These are phyloP conservation scores for Ormosia emarginata DNA, from an alignment of 306 rosid species.

Conservation along the genomic window DNA sequence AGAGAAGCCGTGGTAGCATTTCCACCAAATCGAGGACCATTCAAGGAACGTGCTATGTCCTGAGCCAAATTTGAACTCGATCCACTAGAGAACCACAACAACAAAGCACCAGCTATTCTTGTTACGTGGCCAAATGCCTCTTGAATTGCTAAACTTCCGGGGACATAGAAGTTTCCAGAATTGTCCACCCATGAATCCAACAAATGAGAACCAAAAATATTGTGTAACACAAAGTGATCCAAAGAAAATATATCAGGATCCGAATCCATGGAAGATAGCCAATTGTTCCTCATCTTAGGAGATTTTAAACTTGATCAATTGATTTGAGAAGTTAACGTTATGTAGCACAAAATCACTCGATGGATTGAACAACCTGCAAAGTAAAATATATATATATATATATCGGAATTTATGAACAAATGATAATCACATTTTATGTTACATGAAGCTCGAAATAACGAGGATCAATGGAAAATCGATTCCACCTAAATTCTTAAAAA, in stretches of 20 bases:
- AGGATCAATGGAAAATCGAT: neutral
- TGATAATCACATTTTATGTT: neutral
- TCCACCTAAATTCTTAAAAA: neutral
- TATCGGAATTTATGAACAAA: neutral
- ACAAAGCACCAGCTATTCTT: constrained; percentile 58
- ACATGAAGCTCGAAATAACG: neutral
- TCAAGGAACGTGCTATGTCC: constrained; percentile 39
- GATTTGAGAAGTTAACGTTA: neutral
- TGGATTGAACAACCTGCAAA: constrained; percentile 30
- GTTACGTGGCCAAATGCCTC: constrained; percentile 57
- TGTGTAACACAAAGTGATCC: constrained; percentile 49
- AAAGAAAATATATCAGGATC: constrained; percentile 58
- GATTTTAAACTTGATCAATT: neutral
- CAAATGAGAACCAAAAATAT: constrained; percentile 35
- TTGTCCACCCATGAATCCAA: constrained; percentile 51
- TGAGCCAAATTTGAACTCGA: constrained; percentile 31
- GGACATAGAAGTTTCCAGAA: constrained; percentile 36
- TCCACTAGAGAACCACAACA: constrained; percentile 50
- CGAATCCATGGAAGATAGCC: constrained; percentile 63
- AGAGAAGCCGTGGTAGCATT: constrained; percentile 14
- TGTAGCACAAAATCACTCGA: neutral
- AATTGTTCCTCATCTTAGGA: constrained; percentile 53
- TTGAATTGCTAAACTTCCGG: constrained; percentile 60
- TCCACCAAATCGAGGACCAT: constrained; percentile 41
- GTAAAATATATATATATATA: no score